Percentiles rank a stretch among this genome's conserved stretches.
phyloP scores from a whole-genome alignment of 352 stramenopile genomes.

The Aphanomyces stellatus region DNA sequence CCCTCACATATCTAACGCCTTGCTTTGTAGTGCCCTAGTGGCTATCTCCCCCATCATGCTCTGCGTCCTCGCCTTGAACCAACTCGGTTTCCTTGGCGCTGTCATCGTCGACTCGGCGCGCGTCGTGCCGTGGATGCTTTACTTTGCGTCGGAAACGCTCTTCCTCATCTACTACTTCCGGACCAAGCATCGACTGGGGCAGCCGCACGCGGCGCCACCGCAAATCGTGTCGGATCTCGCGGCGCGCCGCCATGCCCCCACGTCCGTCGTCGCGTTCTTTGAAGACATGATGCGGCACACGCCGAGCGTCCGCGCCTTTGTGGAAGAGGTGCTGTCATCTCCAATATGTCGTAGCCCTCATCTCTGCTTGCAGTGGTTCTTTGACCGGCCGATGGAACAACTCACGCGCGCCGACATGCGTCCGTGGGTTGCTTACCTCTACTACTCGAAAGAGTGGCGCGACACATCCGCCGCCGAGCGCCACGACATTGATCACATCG shows the following conservation, averaged over 20 bases:
- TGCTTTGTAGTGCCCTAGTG: not conserved
- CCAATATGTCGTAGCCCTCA: not conserved
- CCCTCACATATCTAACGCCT: not conserved
- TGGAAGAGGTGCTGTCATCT: slow-evolving; percentile 1
- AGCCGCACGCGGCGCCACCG: not conserved
- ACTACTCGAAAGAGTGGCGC: not conserved
- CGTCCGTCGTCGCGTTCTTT: not conserved
- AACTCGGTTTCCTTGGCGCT: not conserved
- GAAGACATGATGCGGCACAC: not conserved
- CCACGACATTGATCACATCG: not conserved
- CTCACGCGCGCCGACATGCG: not conserved
- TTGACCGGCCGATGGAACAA: not conserved
- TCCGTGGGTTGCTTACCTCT: not conserved
- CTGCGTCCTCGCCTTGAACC: not conserved
- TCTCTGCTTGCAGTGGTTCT: not conserved
- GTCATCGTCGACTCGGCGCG: no score
- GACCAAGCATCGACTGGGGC: not conserved
- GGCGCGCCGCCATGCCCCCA: not conserved
- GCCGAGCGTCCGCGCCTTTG: not conserved
- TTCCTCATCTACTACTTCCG: not conserved
- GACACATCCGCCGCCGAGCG: not conserved
- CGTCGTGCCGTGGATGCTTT: not conserved
- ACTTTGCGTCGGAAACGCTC: not conserved
- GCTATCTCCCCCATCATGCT: not conserved
- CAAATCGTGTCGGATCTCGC: not conserved